Evolutionary conservation across 179 eudicot genomes (phyloP), one percentile per base, ranked within the genome.

Genomic region (Camellia oleifera): DNA sequence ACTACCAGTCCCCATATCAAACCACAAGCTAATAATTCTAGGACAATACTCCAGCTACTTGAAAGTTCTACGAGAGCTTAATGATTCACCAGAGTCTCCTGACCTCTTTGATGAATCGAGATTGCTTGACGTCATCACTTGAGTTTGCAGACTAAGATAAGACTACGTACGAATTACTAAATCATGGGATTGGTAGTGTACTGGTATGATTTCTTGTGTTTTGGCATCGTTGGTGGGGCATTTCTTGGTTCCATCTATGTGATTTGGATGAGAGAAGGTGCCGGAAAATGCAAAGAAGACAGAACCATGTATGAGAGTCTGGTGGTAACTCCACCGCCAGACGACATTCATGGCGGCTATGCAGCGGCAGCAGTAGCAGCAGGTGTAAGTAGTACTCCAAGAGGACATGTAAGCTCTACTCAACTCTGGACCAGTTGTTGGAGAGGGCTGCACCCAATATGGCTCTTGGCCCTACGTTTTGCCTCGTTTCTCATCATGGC

Each of bases 341-440:
- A 13, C 62, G 18, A 10, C 26, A 50, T 0, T 60, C 20, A 18
- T n/a, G 15, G 26, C 50, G 65, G 65, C 13, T 3, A 18, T 63
- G 72, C 13, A 13, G 56, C 44, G 13, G 14, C 9, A 12, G n/a
- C 63, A 5, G n/a, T 6, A 17, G 14, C 9, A 12, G n/a, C 63
- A 5, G n/a, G 11, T 5, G 69, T 40, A 2, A 83, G 72, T 54
- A 13, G 40, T 42, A 60, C 62, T 17, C 77, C 86, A 15, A 81
- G 58, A 52, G 86, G 87, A 2, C 86, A 85, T 18, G 75, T 84
- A 6, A 76, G 82, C 73, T 83, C 86, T 10, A 18, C 67, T 42
- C 86, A 78, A 64, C 81, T 89, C 0, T 89, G 90, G 92, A 81
- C 69, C 66, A 89, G 87, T 77, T 89, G 90, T 13, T 90, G 92